Base-by-base conservation (phyloP, 2,329 filamentous ascomycete species). In the Phaeomoniella chlamydospora region DNA sequence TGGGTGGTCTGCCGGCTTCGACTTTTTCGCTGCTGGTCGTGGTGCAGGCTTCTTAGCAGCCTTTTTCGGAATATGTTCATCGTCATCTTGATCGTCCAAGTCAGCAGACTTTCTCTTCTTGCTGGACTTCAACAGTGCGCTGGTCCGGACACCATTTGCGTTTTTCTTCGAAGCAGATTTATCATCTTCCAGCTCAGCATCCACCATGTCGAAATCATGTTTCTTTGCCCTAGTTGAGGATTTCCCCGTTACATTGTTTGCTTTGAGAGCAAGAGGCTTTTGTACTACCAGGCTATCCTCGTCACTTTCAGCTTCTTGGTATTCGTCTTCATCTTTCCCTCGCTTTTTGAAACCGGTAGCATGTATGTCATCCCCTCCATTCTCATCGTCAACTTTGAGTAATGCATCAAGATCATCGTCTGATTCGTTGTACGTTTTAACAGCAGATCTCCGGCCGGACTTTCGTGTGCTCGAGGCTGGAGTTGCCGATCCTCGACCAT, bases 301-400 rank as follows among this genome's bases (percentile, higher is more conserved):
- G 10, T 70, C 58, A 40, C 72, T 68, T 10, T 62, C 58, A 26
- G 57, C 64, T 41, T 80, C 80, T 39, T 72, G 68, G 38, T 87
- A 84, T 36, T 84, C 78, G 49, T 90, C 82, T 29, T 57, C 52
- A 10, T 72, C 67, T 52, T 76, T 83, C 38, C 70, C 74, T 31
- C 71, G 63, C 33, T 70, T 70, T 51, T 76, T 80, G 19, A 69
- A 70, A 43, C 83, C 76, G 3, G 80, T 77, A 11, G 78, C 80
- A 55, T 87, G 87, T 14, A 94, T 86, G 47, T 94, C 87, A 44
- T 85, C 80, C n/a, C 73, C 80, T 3, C 59, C 68, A 31, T 72
- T 77, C 31, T 83, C 74, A 4, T 71, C 67, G 19, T 77, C 77
- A 36, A 82, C 79, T 14, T 83, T 72, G 44, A 80, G 58, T 39